Evolutionary conservation across 2,329 filamentous ascomycete genomes (phyloP).

Genomic region (Lasiodiplodia citricola): DNA sequence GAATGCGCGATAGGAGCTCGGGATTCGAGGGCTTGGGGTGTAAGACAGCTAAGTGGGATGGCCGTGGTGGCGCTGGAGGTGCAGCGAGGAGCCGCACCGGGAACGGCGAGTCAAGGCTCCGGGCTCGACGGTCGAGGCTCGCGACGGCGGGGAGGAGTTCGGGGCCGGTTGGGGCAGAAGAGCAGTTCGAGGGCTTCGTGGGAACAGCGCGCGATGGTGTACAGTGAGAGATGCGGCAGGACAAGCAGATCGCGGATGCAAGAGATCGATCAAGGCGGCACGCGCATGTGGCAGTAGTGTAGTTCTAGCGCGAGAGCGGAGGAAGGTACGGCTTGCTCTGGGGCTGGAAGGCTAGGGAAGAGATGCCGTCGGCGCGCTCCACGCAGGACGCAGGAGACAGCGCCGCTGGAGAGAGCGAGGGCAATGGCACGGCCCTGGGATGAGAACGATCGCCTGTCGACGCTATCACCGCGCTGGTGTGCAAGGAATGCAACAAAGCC

Average conservation of each 20-base stretch:
- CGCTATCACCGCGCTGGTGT: conserved; percentile 1
- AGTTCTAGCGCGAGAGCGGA: conserved; percentile 17
- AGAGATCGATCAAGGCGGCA: conserved; percentile 18
- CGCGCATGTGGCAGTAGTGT: conserved; percentile 16
- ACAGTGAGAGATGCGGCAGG: background rate
- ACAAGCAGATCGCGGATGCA: conserved; percentile 16
- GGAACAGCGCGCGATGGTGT: background rate
- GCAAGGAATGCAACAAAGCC: conserved; percentile 15
- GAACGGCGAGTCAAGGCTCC: conserved; percentile 20
- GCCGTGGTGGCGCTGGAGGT: conserved; percentile 13
- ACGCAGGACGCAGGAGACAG: background rate
- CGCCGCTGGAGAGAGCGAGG: conserved; percentile 10
- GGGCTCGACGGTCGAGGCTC: conserved; percentile 5
- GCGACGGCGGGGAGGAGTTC: background rate
- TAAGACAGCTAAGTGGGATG: conserved; percentile 5
- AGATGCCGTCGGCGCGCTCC: conserved; percentile 4
- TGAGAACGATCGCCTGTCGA: conserved; percentile 9
- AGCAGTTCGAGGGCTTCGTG: background rate
- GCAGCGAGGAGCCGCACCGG: conserved; percentile 21
- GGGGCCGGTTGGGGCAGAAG: background rate
- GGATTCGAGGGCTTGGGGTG: background rate
- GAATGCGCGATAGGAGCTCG: background rate
- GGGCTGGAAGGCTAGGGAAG: background rate
- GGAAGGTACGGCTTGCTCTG: background rate
- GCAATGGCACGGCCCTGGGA: conserved; percentile 3